Evolutionary conservation across 495 filamentous ascomycete genomes (phyloP), one percentile per base, ranked within the genome.

Genomic region (Penicillium dipodomyicola): DNA sequence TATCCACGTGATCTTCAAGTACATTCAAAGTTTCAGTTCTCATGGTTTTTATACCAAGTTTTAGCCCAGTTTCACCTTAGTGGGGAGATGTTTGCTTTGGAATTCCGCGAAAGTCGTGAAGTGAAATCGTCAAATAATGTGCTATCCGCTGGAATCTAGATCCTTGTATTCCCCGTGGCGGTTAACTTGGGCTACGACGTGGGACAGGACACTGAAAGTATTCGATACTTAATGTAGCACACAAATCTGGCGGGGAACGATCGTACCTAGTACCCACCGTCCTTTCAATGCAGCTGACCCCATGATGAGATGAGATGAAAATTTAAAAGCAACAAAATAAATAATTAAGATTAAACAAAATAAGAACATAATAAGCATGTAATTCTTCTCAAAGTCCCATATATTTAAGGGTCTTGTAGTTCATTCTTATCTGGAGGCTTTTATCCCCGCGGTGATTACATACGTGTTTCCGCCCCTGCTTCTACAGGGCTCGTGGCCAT

Each of bases 381-480:
- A 46, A 27, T 30, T 30, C 30, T 12, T 8, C 12, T 22, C 41
- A 43, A 22, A 20, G 9, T 20, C 20, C 22, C 3, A 22, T 43
- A 43, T 23, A 42, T 22, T 30, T 29, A 33, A 2, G 17, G n/a
- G 14, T 30, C 9, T 22, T 35, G 29, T 19, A 48, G 9, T 19
- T 22, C 30, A 43, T 43, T 32, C 39, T 52, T 52, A 52, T 52
- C 50, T 52, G 25, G 37, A 14, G 25, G 14, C 23, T 42, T 43
- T 42, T 32, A 37, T 40, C 50, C 50, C 50, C 50, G 50, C 50
- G 50, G 50, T 52, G 50, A 52, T 52, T 52, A 52, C 50, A 52
- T 43, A 54, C 43, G 52, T 44, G 39, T 44, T 54, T 54, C 52
- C 52, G 52, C 52, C 52, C 52, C 50, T 52, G 35, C 49, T 29